phyloP scores from a whole-genome alignment of 2,329 filamentous ascomycete genomes.

The Xylariaceae sp. region DNA sequence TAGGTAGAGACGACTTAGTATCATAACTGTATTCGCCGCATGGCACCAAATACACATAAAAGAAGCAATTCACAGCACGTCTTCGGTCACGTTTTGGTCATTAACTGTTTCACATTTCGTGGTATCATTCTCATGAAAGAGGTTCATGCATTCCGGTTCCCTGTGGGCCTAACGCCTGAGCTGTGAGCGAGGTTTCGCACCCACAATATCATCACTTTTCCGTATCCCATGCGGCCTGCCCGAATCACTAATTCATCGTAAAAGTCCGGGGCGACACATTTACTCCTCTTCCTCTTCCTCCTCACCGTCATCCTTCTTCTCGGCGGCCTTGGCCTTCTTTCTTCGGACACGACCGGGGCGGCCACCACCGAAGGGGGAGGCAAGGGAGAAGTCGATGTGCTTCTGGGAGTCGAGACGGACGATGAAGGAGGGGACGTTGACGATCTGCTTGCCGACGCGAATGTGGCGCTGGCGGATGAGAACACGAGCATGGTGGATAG shows the following conservation, averaged over 20 bases:
- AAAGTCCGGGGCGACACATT: constrained; percentile 34
- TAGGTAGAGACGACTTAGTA: constrained; percentile 70
- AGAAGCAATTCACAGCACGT: constrained; percentile 1
- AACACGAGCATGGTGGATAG: constrained; percentile 99
- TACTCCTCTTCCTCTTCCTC: constrained; percentile 84
- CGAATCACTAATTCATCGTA: constrained; percentile 21
- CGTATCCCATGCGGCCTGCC: constrained; percentile 29
- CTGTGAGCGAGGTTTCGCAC: constrained; percentile 43
- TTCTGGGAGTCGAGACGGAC: constrained; percentile 99
- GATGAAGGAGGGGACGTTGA: constrained; percentile 99
- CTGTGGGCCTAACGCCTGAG: constrained; percentile 53
- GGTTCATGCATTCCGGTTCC: constrained; percentile 36
- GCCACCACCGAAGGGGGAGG: constrained; percentile 95
- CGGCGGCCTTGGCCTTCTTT: constrained; percentile 98
- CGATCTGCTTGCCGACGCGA: constrained; percentile 99
- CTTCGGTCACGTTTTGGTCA: constrained; percentile 17
- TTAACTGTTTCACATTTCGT: constrained; percentile 19
- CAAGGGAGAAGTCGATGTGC: constrained; percentile 99
- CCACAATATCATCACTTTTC: constrained; percentile 34
- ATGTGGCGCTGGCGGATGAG: constrained; percentile 99
- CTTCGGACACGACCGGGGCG: constrained; percentile 96
- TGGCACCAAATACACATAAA: background rate
- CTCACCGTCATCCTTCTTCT: constrained; percentile 75
- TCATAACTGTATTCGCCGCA: constrained; percentile 29
- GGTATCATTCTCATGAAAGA: constrained; percentile 21